A percentile compares a stretch with the other conserved stretches of the same genome.
Conservation (phyloP, 768 basidiomycete species). For the Tephrocybe sp. region DNA sequence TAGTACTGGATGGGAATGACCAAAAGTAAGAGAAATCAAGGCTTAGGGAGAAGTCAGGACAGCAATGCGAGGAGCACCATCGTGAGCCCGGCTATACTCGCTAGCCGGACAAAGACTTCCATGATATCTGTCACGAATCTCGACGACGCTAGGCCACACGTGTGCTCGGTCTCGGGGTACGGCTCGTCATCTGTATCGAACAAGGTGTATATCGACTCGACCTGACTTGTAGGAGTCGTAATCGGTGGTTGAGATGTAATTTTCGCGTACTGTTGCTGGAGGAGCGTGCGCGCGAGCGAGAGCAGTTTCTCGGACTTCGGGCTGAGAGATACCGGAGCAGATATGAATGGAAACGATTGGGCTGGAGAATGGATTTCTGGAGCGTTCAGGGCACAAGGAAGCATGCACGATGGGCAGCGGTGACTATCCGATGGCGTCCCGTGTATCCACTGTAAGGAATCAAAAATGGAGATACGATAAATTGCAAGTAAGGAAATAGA, state of each 20-base stretch:
- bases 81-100: constrained; percentile 15
- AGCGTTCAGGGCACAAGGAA: constrained; percentile 1
- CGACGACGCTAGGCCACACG: constrained; percentile 6
- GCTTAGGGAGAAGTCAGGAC: too few relatives aligned
- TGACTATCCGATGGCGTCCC: constrained; percentile 10
- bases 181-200: constrained; percentile 13
- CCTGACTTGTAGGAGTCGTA: background rate
- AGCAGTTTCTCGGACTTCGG: background rate
- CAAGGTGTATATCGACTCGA: background rate
- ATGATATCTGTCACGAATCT: constrained; percentile 6
- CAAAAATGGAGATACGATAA: background rate
- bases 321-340: background rate
- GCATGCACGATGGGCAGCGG: constrained; percentile 17
- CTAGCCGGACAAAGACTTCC: constrained; percentile 11
- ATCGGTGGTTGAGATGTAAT: background rate
- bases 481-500: background rate
- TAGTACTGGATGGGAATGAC: too few relatives aligned
- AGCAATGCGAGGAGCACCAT: constrained; percentile 15
- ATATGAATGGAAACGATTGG: background rate
- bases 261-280: background rate
- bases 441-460: constrained; percentile 12
- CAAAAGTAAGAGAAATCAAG: too few relatives aligned
- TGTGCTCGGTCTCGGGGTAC: constrained; percentile 14
- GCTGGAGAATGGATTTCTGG: background rate
- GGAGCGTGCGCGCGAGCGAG: background rate